A percentile compares a stretch with the other conserved stretches of the same genome.
These are phyloP conservation scores for Aquilaria yunnanensis DNA, from an alignment of 345 rosid genomes.

Conservation along the genomic window DNA sequence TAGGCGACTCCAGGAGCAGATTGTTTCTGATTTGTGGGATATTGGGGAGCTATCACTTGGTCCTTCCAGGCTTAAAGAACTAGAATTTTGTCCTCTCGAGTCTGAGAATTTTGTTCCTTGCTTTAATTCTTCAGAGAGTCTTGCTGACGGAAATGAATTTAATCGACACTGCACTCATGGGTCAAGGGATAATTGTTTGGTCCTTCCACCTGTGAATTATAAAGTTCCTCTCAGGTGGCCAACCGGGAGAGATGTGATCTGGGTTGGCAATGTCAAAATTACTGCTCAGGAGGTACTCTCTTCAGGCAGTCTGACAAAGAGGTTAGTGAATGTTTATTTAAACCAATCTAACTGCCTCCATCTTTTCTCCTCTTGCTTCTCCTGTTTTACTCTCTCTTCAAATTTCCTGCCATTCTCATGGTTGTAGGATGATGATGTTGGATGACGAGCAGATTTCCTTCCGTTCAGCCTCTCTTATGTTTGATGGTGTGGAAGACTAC, in stretches of 20 bases:
- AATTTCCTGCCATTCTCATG: slow-evolving; percentile 7
- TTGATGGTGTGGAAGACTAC: slow-evolving; percentile 95
- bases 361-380: neutral
- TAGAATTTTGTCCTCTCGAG: slow-evolving; percentile 67
- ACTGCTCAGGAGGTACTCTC: slow-evolving; percentile 91
- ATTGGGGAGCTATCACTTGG: slow-evolving; percentile 86
- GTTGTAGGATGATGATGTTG: slow-evolving; percentile 92
- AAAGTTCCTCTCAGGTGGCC: slow-evolving; percentile 97
- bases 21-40: slow-evolving; percentile 84
- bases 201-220: slow-evolving; percentile 67
- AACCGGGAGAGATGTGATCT: slow-evolving; percentile 86
- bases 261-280: slow-evolving; percentile 85
- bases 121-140: slow-evolving; percentile 63
- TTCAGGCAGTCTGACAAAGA: slow-evolving; percentile 92
- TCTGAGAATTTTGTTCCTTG: slow-evolving; percentile 81
- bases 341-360: neutral
- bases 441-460: slow-evolving; percentile 96
- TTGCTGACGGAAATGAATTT: slow-evolving; percentile 46
- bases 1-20: slow-evolving; percentile 82
- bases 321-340: slow-evolving; percentile 33
- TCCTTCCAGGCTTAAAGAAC: slow-evolving; percentile 60
- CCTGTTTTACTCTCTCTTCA: slow-evolving; percentile 4
- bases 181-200: slow-evolving; percentile 54
- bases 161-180: slow-evolving; percentile 63
- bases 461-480: slow-evolving; percentile 79